Base-by-base conservation (phyloP, 83 land plant species). In the Larix sibirica region DNA sequence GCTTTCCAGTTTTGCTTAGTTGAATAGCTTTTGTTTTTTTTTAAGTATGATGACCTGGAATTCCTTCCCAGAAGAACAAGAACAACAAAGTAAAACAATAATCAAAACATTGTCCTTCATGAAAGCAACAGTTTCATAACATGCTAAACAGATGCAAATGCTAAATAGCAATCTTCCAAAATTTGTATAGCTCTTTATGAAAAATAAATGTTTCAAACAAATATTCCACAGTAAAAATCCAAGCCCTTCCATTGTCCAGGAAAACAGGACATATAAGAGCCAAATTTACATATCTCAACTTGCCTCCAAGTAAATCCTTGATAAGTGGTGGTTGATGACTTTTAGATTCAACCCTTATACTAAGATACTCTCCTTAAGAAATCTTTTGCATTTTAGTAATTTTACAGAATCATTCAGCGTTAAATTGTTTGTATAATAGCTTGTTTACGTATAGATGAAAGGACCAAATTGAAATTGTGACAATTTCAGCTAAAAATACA, bases 1-100 rank as follows among this genome's bases (percentile, higher is more conserved):
- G 83, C 42, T 65, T 82, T 33, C 83, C 79, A 58, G 60, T 38
- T 79, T 79, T 79, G 50, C 65, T 44, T 26, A 67, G 44, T 65
- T 73, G 79, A 50, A 76, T 24, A 28, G 59, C 0, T 17, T 24
- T 82, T 69, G 33, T 66, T 79, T 38, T 73, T 73, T 73, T 73
- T 73, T 56, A 7, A n/a, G 56, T 18, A 16, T 58, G 83, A 40
- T 28, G 28, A 28, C 28, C 28, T 28, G 0, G 28, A 0, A 28
- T 28, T 28, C 28, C 28, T 28, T 28, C 64, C 61, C 80, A 73
- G 23, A 79, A 50, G 20, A 79, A 79, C 36, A 58, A 28, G 65
- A 59, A 59, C 33, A 79, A 24, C 36, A 56, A 38, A 23, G 23
- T 33, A 58, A 56, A 33, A 58, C 6, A 23, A 78, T 56, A 79